Conservation (phyloP, 2,329 filamentous ascomycete species). For the Harringtonia lauricola region DNA sequence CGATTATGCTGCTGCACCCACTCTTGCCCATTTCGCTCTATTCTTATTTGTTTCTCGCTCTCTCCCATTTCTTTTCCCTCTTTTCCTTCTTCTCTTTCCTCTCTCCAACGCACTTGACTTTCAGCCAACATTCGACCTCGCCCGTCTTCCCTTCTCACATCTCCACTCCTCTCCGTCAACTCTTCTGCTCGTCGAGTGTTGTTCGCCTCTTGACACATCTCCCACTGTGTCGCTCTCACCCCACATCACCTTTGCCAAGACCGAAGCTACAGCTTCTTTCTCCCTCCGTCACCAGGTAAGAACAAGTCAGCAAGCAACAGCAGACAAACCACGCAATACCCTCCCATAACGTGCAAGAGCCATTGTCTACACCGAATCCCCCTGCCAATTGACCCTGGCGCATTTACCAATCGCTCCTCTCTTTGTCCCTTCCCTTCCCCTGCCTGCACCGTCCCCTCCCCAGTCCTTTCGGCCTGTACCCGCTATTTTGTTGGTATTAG, state of each 20-base stretch:
- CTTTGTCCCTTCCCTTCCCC: not conserved
- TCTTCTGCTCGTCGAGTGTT: conserved; percentile 4
- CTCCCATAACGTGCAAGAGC: too few relatives aligned
- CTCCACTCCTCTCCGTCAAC: not conserved
- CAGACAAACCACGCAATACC: too few relatives aligned
- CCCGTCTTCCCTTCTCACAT: conserved; percentile 1
- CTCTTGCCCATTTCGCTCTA: conserved; percentile 8
- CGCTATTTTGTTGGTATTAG: not conserved
- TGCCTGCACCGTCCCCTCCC: not conserved
- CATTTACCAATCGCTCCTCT: not conserved
- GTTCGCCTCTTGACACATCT: conserved; percentile 3
- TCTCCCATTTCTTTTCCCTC: not conserved
- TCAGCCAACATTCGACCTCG: not conserved
- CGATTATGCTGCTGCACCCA: conserved; percentile 6
- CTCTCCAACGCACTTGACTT: conserved; percentile 5
- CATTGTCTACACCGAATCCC: too few relatives aligned
- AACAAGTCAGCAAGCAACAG: not conserved
- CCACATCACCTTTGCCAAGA: conserved; percentile 6
- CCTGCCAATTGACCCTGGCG: too few relatives aligned
- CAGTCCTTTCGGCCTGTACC: not conserved
- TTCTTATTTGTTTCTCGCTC: conserved; percentile 8
- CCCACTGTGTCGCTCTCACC: not conserved
- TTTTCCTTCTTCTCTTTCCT: not conserved
- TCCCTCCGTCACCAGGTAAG: not conserved
- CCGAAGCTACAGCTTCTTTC: conserved; percentile 3